phyloP scores from a whole-genome alignment of 1,139 yeast genomes.

The Magnusiomyces suaveolens region DNA sequence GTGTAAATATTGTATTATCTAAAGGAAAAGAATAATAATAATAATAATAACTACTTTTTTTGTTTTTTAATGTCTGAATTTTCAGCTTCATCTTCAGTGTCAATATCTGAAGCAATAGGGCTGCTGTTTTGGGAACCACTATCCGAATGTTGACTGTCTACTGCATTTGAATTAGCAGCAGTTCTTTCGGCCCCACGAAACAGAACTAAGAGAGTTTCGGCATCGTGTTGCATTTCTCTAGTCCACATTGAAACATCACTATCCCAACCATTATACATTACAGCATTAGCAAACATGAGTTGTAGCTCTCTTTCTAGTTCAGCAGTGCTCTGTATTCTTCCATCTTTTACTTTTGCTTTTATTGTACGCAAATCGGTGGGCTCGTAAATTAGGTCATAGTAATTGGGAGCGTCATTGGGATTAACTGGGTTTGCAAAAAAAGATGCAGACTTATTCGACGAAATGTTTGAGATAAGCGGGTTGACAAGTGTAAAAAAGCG shows the following conservation, averaged over 20 bases:
- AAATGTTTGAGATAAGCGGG: slow-evolving; percentile 53
- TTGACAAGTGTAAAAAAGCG: slow-evolving; percentile 29
- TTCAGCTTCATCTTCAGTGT: slow-evolving; percentile 4
- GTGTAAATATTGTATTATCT: not conserved
- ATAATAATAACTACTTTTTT: not conserved
- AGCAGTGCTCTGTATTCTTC: slow-evolving; percentile 39
- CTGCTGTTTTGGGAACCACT: not conserved
- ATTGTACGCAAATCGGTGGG: slow-evolving; percentile 65
- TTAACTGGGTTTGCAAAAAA: slow-evolving; percentile 65
- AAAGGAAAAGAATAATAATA: not conserved
- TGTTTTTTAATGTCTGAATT: slow-evolving; percentile 5
- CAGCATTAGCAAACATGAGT: slow-evolving; percentile 74
- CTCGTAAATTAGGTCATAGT: slow-evolving; percentile 48
- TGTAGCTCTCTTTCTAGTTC: slow-evolving; percentile 61
- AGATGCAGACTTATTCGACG: slow-evolving; percentile 65
- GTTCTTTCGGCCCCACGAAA: slow-evolving; percentile 29
- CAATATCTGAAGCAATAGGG: not conserved
- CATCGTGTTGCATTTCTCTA: slow-evolving; percentile 46
- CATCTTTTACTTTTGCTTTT: slow-evolving; percentile 48
- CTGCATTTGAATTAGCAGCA: not conserved
- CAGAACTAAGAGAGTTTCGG: slow-evolving; percentile 30
- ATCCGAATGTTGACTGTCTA: not conserved
- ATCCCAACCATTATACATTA: slow-evolving; percentile 66
- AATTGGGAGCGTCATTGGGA: slow-evolving; percentile 59
- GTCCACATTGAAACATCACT: slow-evolving; percentile 56